These are phyloP conservation scores for Ophiognomonia clavigignenti-juglandacearum DNA, from an alignment of 2,329 filamentous ascomycete genomes.

Conservation along the genomic window DNA sequence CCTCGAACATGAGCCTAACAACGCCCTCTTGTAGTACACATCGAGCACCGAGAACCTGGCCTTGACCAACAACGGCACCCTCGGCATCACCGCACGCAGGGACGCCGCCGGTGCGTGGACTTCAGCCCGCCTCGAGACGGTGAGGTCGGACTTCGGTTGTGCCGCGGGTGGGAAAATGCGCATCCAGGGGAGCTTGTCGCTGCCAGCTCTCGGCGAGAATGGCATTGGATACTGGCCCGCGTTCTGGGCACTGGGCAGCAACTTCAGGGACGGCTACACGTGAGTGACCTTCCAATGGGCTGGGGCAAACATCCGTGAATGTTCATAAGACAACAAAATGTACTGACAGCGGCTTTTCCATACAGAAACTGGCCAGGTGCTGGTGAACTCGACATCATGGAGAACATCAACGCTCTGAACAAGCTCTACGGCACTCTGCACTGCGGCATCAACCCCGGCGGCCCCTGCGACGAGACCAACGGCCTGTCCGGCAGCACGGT, in stretches of 20 bases:
- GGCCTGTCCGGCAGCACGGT: conserved; percentile 18
- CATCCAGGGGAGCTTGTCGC: conserved; percentile 18
- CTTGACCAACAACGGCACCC: conserved; percentile 2
- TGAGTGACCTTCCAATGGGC: background rate
- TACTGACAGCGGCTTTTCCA: conserved; percentile 2
- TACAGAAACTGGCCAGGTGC: conserved; percentile 22
- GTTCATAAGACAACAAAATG: no score
- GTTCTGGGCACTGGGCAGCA: conserved; percentile 2
- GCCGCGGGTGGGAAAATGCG: conserved; percentile 22
- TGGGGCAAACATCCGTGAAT: no score
- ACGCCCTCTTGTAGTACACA: background rate
- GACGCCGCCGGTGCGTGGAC: conserved; percentile 9
- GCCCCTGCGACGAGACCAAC: conserved; percentile 24
- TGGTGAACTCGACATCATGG: conserved; percentile 27
- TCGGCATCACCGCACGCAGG: conserved; percentile 6
- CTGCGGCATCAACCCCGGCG: conserved; percentile 26
- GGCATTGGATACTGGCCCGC: conserved; percentile 6
- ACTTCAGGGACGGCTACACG: conserved; percentile 3
- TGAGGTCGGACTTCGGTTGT: conserved; percentile 18
- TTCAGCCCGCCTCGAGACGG: conserved; percentile 20
- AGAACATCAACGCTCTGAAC: conserved; percentile 24
- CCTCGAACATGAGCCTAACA: background rate
- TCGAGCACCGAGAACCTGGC: conserved; percentile 6
- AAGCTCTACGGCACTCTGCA: conserved; percentile 21
- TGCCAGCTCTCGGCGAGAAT: conserved; percentile 4